Percentiles rank a stretch among this genome's conserved stretches.
Conservation (phyloP, 345 rosid species). For the Populus pruinosa region DNA sequence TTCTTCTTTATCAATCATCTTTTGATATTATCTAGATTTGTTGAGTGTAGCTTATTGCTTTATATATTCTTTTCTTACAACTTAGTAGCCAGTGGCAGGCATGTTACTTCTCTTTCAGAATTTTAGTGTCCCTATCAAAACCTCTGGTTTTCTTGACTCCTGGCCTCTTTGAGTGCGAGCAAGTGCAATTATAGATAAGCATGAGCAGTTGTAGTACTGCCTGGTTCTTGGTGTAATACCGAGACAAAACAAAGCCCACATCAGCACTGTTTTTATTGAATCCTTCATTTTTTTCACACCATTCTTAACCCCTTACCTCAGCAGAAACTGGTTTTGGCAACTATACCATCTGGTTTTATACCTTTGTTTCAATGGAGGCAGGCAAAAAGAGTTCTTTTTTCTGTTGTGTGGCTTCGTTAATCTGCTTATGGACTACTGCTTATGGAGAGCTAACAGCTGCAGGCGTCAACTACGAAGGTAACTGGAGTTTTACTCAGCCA, state of each 20-base stretch:
- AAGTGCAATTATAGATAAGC: conserved; percentile 28
- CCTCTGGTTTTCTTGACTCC: conserved; percentile 29
- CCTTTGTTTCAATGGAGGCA: conserved; percentile 31
- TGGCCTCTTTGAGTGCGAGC: conserved; percentile 29
- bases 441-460: conserved; percentile 64
- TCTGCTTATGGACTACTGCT: conserved; percentile 40
- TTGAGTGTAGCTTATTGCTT: conserved; percentile 32
- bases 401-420: conserved; percentile 28
- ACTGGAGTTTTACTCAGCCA: not conserved
- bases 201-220: conserved; percentile 16
- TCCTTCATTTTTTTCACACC: conserved; percentile 5
- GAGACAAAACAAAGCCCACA: conserved; percentile 21
- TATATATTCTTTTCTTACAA: conserved; percentile 34
- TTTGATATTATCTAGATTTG: conserved; percentile 40
- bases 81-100: conserved; percentile 50
- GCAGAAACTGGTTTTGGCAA: conserved; percentile 18
- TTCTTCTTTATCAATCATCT: conserved; percentile 34
- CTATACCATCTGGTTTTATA: conserved; percentile 4
- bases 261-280: conserved; percentile 15
- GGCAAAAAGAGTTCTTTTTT: conserved; percentile 27
- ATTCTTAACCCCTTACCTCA: conserved; percentile 7
- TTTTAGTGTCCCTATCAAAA: conserved; percentile 9
- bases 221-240: conserved; percentile 22
- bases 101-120: conserved; percentile 30
- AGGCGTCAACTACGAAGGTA: conserved; percentile 94